Base-by-base conservation (phyloP, 106 monocot genomes). In the Dioscorea alata region DNA sequence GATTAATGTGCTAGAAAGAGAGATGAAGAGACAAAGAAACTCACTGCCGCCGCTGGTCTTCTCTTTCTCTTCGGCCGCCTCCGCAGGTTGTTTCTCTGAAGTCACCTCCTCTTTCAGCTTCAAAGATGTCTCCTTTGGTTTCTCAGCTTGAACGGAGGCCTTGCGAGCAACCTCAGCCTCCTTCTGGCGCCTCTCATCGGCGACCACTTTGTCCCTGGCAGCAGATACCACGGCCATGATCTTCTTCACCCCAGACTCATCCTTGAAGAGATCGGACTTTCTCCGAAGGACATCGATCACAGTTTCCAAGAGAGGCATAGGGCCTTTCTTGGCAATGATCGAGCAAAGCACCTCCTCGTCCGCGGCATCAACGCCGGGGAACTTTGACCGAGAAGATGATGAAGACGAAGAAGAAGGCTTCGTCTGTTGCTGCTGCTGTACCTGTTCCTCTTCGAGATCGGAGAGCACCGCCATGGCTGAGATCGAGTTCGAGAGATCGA, bases 401-500 rank as follows among this genome's bases (percentile, higher is more conserved):
- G 63, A 12, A 13, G 24, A 7, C 16, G 69, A 58, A 15, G 78
- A 24, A 33, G 65, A 23, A 8, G n/a, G 18, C 48, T 48, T 66
- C 34, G 22, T 14, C 25, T 56, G 42, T 61, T 68, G 67, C 58
- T 56, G 42, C 68, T 68, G 67, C 58, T 49, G 23, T 15, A n/a
- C 14, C 73, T 68, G 49, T 14, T 73, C 73, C 18, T 73, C 28
- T 21, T 75, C 67, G 32, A 80, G 42, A 65, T 80, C 80, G 13
- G 80, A 49, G 74, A 80, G 74, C 64, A 80, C 28, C 59, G 80
- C 80, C 80, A 80, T 80, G 50, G 48, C 59, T n/a, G n/a, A n/a
- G n/a, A n/a, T n/a, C n/a, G n/a, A n/a, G n/a, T n/a, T n/a, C n/a
- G n/a, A n/a, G n/a, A n/a, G n/a, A n/a, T n/a, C n/a, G n/a, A n/a